Base-by-base conservation (phyloP, 352 stramenopile genomes). In the Globisporangium perplexum region DNA sequence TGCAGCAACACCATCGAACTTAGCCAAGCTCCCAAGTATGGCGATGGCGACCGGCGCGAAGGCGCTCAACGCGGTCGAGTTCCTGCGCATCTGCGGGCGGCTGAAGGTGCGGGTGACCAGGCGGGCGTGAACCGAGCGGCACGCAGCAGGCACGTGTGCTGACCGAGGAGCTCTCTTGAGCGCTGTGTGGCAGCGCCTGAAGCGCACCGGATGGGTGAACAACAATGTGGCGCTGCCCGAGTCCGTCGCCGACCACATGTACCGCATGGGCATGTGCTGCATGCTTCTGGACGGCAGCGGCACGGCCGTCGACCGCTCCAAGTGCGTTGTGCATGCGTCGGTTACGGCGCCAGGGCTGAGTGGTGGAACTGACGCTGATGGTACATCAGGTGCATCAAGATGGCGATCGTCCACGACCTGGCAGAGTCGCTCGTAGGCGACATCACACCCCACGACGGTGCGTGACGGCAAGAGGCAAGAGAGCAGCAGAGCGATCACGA, bases 221-320 rank as follows among this genome's bases (percentile, higher is more conserved):
- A 88, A 91, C 64, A 85, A 93, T 4, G 89, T 97, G 43, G 59
- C 78, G 20, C 59, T 88, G 23, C 86, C 90, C 12, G 92, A 98
- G 69, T 96, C 86, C 7, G 89, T 98, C 22, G 88, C 92, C 24
- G 92, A 98, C 65, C 92, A 98, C 72, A 97, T 95, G 71, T 97
- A 96, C 63, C 85, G 92, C 57, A 95, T 98, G 76, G 67, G 84
- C 8, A 95, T 96, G 82, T 93, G 86, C 65, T 93, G 81, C 50
- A 88, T 96, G 80, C 68, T 96, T 35, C 68, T 96, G 38, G 81
- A 96, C 23, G 81, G 89, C 28, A 69, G 66, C 33, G 84, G 90
- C 49, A 61, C 71, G 31, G 64, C 72, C 7, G 69, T 93, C 17
- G 80, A 78, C 54, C 74, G 74, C 30, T 89, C 72, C 59, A 87